Conservation (phyloP, 2,329 filamentous ascomycete species). For the Colletotrichum tofieldiae region DNA sequence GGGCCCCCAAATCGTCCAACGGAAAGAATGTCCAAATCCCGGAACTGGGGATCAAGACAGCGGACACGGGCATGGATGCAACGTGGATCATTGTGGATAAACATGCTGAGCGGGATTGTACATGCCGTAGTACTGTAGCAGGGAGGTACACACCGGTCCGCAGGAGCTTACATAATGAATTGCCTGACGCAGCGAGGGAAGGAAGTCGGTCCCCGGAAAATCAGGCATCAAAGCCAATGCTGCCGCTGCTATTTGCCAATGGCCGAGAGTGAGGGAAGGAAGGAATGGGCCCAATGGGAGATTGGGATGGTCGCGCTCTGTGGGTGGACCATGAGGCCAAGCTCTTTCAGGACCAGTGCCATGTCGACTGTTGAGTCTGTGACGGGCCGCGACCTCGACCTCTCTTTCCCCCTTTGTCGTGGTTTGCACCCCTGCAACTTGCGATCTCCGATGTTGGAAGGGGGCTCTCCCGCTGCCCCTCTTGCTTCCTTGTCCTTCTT, state of each 20-base stretch:
- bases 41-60: neutral
- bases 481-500: neutral
- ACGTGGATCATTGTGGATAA: too few relatives aligned
- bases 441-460: constrained; percentile 4
- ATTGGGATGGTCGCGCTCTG: neutral
- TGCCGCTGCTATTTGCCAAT: too few relatives aligned
- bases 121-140: too few relatives aligned
- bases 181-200: too few relatives aligned
- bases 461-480: neutral
- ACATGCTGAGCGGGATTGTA: too few relatives aligned
- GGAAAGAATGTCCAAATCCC: neutral
- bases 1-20: too few relatives aligned
- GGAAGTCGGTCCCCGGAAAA: too few relatives aligned
- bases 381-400: too few relatives aligned
- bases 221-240: too few relatives aligned
- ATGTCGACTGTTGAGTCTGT: neutral
- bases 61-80: neutral
- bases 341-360: neutral
- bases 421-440: neutral
- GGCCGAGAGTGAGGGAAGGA: neutral
- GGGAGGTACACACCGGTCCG: too few relatives aligned
- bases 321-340: neutral
- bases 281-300: neutral
- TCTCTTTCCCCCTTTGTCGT: neutral
- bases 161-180: too few relatives aligned